Evolutionary conservation across 106 monocot species (phyloP).

Genomic region (Dendrobium nobile): DNA sequence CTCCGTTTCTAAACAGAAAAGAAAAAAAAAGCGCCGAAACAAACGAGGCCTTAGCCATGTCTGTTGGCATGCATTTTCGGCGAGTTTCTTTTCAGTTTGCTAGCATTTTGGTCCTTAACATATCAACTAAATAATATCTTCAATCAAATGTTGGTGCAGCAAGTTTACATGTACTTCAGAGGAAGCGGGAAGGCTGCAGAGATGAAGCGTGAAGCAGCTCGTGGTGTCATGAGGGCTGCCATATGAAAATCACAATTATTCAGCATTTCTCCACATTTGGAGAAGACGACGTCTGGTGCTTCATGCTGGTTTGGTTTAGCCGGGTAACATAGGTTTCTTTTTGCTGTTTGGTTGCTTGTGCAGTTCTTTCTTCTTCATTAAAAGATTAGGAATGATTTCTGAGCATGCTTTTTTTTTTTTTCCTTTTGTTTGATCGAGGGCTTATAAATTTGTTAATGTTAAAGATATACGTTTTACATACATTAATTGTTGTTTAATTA

Average conservation of each 20-base stretch:
- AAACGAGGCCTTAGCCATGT: no score
- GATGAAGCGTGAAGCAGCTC: conserved; percentile 61
- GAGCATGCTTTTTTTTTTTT: background rate
- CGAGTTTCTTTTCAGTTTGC: background rate
- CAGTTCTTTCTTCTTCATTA: background rate
- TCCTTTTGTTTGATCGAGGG: background rate
- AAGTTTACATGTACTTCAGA: conserved; percentile 50
- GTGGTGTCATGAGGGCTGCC: conserved; percentile 58
- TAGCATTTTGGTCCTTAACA: background rate
- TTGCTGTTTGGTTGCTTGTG: conserved; percentile 1
- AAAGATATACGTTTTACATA: no score
- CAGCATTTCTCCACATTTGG: background rate
- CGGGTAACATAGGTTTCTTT: background rate
- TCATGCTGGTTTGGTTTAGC: background rate
- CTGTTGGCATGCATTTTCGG: background rate
- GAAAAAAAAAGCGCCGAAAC: no score
- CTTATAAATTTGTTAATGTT: background rate
- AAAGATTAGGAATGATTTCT: background rate
- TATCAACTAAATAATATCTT: background rate
- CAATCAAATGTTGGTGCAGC: conserved; percentile 21
- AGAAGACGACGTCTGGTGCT: background rate
- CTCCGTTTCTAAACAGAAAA: no score
- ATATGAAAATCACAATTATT: conserved; percentile 15
- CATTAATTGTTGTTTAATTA: no score
- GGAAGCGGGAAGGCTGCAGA: conserved; percentile 67